Evolutionary conservation across 805 yeast genomes (phyloP).

Genomic region (Yarrowia osloensis): DNA sequence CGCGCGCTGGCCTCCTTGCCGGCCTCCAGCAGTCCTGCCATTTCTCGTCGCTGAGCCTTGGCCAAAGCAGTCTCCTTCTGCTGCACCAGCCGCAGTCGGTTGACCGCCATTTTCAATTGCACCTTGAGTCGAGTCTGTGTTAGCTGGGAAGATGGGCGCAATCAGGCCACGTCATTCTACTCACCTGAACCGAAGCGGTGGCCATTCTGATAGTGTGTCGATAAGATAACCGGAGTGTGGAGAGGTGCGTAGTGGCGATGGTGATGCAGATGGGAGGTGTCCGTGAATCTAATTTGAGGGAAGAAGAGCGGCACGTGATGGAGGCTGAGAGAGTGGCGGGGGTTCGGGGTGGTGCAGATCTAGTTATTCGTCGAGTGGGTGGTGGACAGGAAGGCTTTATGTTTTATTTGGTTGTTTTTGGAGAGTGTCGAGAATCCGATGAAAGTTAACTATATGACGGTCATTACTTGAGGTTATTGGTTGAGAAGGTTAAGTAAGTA

Average conservation of each 20-base stretch:
- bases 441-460: no score
- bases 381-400: no score
- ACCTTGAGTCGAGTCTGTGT: slow-evolving; percentile 36
- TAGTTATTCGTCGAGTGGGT: no score
- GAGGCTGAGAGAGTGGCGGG: no score
- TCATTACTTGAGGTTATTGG: no score
- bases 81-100: slow-evolving; percentile 68
- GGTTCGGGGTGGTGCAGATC: no score
- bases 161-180: not conserved
- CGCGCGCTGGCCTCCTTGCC: slow-evolving; percentile 82
- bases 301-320: no score
- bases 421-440: no score
- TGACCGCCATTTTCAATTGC: slow-evolving; percentile 64
- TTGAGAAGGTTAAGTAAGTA: no score
- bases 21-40: slow-evolving; percentile 67
- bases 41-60: slow-evolving; percentile 67
- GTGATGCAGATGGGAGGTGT: slow-evolving; percentile 13
- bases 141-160: not conserved
- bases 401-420: no score
- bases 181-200: slow-evolving; percentile 18
- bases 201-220: not conserved
- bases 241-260: slow-evolving; percentile 1
- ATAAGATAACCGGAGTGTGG: not conserved
- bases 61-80: slow-evolving; percentile 73
- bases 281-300: not conserved